Evolutionary conservation across 1,139 yeast species (phyloP).

Genomic region (Candida glucosophila): DNA sequence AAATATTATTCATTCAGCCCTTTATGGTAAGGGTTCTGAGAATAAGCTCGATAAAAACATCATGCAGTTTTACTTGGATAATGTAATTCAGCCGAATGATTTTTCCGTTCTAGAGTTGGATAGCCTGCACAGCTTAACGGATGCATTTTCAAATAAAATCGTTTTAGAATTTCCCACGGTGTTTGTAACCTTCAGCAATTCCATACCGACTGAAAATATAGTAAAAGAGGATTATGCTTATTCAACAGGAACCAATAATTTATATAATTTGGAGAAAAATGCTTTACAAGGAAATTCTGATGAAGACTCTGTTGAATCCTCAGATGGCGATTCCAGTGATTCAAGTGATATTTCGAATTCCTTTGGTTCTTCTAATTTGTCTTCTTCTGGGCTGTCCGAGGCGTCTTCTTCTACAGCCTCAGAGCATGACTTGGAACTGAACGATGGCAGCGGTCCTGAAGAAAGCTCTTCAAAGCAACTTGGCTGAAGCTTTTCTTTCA

Average conservation of each 20-base stretch:
- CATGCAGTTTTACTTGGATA: constrained; percentile 26
- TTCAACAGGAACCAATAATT: too few relatives aligned
- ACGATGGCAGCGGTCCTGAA: constrained; percentile 11
- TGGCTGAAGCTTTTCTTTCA: too few relatives aligned
- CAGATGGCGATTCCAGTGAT: constrained; percentile 3
- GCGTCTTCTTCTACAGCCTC: too few relatives aligned
- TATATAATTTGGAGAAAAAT: too few relatives aligned
- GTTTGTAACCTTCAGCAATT: constrained; percentile 29
- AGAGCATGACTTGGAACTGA: background rate
- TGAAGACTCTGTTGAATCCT: constrained; percentile 3
- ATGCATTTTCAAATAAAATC: constrained; percentile 42
- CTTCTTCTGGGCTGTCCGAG: too few relatives aligned
- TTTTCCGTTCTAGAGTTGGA: constrained; percentile 18
- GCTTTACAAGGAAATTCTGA: constrained; percentile 1
- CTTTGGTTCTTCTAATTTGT: too few relatives aligned
- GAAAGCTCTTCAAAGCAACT: constrained; percentile 13
- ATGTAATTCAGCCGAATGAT: constrained; percentile 12
- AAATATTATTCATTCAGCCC: too few relatives aligned
- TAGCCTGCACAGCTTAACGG: constrained; percentile 20
- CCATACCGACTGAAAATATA: too few relatives aligned
- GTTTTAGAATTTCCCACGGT: constrained; percentile 78
- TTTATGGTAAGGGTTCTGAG: constrained; percentile 1
- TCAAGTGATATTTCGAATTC: too few relatives aligned
- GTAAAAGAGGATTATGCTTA: too few relatives aligned
- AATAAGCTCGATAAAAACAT: constrained; percentile 10